Conservation (phyloP, 768 basidiomycete genomes). For the Agaricus subrufescens region DNA sequence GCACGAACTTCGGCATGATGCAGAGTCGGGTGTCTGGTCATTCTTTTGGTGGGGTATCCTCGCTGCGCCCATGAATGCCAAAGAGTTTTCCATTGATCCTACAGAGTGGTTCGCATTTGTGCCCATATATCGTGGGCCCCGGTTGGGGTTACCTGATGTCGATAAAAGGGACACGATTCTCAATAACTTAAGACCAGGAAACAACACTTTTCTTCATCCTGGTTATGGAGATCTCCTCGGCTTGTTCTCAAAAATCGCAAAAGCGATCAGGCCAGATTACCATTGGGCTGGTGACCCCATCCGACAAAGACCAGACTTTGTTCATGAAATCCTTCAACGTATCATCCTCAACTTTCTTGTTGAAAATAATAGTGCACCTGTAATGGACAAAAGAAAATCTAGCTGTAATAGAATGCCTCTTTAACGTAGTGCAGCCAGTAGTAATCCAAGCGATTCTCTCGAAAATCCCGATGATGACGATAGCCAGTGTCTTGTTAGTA, state of each 20-base stretch:
- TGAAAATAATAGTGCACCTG: conserved; percentile 1
- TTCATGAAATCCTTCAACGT: conserved; percentile 11
- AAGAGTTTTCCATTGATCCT: not conserved
- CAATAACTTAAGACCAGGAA: not conserved
- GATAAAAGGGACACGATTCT: not conserved
- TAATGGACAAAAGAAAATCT: not conserved
- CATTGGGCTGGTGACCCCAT: conserved; percentile 7
- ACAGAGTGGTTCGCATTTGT: not conserved
- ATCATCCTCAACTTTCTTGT: conserved; percentile 10
- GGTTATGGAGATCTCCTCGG: not conserved
- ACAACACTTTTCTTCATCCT: not conserved
- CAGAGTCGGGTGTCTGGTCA: conserved; percentile 8
- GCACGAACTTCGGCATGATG: conserved; percentile 7
- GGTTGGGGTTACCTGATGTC: not conserved
- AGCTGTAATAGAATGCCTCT: too few species aligned
- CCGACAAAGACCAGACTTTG: conserved; percentile 3
- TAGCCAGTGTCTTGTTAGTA: too few species aligned
- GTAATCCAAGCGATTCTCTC: too few species aligned
- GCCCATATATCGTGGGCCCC: not conserved
- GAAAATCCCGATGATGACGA: too few species aligned
- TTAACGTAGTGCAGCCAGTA: too few species aligned
- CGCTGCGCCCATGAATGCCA: not conserved
- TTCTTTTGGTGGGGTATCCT: conserved; percentile 1
- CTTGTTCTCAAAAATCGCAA: not conserved
- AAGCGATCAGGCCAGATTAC: not conserved